A percentile compares a stretch with the other conserved stretches of the same genome.
Conservation (phyloP, 768 basidiomycete species). For the Amanita subjunquillea region DNA sequence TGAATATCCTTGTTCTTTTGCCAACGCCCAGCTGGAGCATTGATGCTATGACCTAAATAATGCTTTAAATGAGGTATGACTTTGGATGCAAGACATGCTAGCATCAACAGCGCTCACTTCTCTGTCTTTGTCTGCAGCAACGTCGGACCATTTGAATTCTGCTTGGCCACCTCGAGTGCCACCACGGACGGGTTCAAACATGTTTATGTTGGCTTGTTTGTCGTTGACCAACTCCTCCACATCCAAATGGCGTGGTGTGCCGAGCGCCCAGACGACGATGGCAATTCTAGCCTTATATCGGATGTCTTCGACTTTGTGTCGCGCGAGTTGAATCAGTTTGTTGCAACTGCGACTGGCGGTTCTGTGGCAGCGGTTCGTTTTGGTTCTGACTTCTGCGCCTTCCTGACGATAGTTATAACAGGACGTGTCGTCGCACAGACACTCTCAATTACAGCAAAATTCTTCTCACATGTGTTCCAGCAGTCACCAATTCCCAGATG, state of each 20-base stretch:
- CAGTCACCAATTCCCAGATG: background rate
- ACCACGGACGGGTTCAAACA: conserved; percentile 82
- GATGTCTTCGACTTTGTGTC: conserved; percentile 64
- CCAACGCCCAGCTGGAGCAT: conserved; percentile 93
- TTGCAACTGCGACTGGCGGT: conserved; percentile 52
- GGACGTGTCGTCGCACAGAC: background rate
- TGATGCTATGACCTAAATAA: conserved; percentile 91
- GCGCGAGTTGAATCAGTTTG: conserved; percentile 61
- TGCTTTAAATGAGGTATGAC: conserved; percentile 38
- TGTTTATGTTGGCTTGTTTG: conserved; percentile 15
- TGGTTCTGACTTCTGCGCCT: background rate
- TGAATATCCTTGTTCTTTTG: conserved; percentile 96
- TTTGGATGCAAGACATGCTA: conserved; percentile 7
- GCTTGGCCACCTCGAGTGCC: conserved; percentile 90
- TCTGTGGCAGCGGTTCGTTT: conserved; percentile 13
- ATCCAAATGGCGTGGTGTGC: background rate
- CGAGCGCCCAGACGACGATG: conserved; percentile 6
- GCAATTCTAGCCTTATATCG: conserved; percentile 36
- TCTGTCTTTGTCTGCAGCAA: conserved; percentile 86
- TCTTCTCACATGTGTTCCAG: background rate
- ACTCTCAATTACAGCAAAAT: background rate
- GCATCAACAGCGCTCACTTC: conserved; percentile 40
- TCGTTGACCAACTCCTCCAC: background rate
- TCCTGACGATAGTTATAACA: background rate
- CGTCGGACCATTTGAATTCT: conserved; percentile 88